Evolutionary conservation across 208 protist species (phyloP), one percentile per base, ranked within the genome.

Genomic region (Crithidia expoeki): DNA sequence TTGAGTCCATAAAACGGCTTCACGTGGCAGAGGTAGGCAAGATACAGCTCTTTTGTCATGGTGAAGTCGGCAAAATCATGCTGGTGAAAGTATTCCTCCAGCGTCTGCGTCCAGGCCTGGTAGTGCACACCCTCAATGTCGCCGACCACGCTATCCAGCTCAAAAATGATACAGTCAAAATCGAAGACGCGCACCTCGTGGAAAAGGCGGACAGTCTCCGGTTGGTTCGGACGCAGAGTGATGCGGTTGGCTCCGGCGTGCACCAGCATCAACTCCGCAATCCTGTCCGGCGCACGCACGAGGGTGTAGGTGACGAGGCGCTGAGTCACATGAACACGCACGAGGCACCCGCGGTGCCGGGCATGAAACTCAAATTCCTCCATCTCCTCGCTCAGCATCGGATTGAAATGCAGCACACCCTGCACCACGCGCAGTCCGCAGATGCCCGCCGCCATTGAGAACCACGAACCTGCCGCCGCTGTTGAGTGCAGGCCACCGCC

Each of bases 111-210:
- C 94, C 94, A 97, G n/a, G 94, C 87, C 34, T 85, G 78, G 65
- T 89, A 96, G 67, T 96, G 91, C 19, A 88, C 79, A 21, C 81
- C 74, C 68, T 96, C 89, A n/a, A 96, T 83, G 59, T 91, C 76
- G 32, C 79, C 60, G 17, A 97, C 85, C 57, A 96, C 59, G 68
- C 85, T 90, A 70, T 96, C 89, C 32, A 97, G 73, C 59, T 97
- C 89, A 62, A 97, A 94, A 32, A 97, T 67, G 52, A 97, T 88
- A 72, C 82, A 83, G 79, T 97, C 94, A 79, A 96, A 97, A 56
- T 94, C 86, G 59, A 96, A 90, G 23, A 86, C 76, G 59, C 79
- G 87, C 25, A 94, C 60, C 47, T 96, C 85, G 27, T 80, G 76
- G 40, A 89, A 83, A 27, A 96, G 81, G 16, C 83, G 80, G 19